These are phyloP conservation scores for Fusarium guadeloupense DNA, from an alignment of 2,329 filamentous ascomycete genomes.

Conservation along the genomic window DNA sequence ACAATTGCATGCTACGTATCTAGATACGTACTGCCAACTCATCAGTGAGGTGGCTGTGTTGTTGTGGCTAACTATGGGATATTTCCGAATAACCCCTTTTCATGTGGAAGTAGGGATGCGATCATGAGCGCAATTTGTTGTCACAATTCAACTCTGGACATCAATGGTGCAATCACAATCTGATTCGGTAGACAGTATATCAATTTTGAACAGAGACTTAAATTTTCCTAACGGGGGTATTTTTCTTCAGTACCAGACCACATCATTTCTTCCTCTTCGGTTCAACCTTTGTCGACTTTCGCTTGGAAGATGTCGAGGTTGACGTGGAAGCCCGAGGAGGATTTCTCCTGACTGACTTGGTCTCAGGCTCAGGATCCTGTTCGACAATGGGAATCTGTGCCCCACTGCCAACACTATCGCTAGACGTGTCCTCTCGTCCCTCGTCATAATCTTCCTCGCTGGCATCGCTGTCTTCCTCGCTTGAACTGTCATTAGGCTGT, in stretches of 20 bases:
- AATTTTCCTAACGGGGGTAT: slow-evolving; percentile 5
- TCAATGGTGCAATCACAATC: slow-evolving; percentile 9
- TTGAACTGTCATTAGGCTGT: slow-evolving; percentile 47
- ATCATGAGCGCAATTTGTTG: neutral
- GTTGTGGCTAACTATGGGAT: slow-evolving; percentile 9
- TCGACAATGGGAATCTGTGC: slow-evolving; percentile 52
- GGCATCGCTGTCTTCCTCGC: slow-evolving; percentile 48
- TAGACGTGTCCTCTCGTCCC: slow-evolving; percentile 48
- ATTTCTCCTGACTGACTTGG: slow-evolving; percentile 50
- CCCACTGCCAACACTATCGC: slow-evolving; percentile 50
- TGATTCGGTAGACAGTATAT: slow-evolving; percentile 25
- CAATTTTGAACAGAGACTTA: slow-evolving; percentile 19
- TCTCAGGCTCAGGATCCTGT: slow-evolving; percentile 42
- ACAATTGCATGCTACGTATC: slow-evolving; percentile 14
- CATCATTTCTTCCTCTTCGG: slow-evolving; percentile 51
- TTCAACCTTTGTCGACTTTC: slow-evolving; percentile 48
- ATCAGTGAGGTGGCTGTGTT: slow-evolving; percentile 23
- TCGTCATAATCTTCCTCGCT: slow-evolving; percentile 43
- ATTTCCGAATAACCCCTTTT: slow-evolving; percentile 1
- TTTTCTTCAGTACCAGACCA: slow-evolving; percentile 21
- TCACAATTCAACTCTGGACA: neutral
- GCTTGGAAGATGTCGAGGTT: slow-evolving; percentile 51
- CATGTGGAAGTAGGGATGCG: slow-evolving; percentile 24
- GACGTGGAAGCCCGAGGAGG: slow-evolving; percentile 39
- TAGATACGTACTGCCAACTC: neutral